phyloP scores from a whole-genome alignment of 192 early-diverging fungal species.

The Allomyces macrogynus region DNA sequence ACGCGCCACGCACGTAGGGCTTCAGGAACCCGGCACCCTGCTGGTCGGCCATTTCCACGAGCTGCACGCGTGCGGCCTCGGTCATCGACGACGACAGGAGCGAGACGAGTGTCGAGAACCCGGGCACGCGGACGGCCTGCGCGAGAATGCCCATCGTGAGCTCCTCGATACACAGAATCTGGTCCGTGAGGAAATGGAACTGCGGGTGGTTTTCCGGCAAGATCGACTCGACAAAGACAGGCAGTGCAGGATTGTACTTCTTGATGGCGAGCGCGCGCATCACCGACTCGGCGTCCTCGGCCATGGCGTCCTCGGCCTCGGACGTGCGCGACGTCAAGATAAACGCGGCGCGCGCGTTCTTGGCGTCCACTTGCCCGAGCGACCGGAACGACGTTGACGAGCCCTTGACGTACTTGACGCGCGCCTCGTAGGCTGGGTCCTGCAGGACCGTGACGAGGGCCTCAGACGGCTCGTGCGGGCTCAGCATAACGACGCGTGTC shows the following conservation, averaged over 20 bases:
- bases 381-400: constrained; percentile 33
- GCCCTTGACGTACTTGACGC: constrained; percentile 50
- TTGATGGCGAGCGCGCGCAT: constrained; percentile 50
- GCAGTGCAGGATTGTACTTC: constrained; percentile 26
- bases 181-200: constrained; percentile 45
- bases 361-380: constrained; percentile 27
- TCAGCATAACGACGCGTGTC: constrained; percentile 46
- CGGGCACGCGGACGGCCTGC: constrained; percentile 44
- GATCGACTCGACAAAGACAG: constrained; percentile 8
- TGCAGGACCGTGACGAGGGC: constrained; percentile 29
- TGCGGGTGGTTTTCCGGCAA: constrained; percentile 50
- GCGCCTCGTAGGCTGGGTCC: constrained; percentile 45
- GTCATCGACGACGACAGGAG: constrained; percentile 46
- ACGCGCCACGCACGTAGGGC: constrained; percentile 37
- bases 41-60: constrained; percentile 12
- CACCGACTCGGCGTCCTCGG: constrained; percentile 46
- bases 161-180: constrained; percentile 51
- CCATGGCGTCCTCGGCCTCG: constrained; percentile 15
- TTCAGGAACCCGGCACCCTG: constrained; percentile 23
- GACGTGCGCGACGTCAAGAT: constrained; percentile 29
- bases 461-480: constrained; percentile 29
- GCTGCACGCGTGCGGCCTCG: constrained; percentile 17
- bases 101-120: constrained; percentile 47
- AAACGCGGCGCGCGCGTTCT: constrained; percentile 36
- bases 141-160: constrained; percentile 46